Base-by-base conservation (phyloP, 2,329 filamentous ascomycete genomes). In the Paramyrothecium sp. region DNA sequence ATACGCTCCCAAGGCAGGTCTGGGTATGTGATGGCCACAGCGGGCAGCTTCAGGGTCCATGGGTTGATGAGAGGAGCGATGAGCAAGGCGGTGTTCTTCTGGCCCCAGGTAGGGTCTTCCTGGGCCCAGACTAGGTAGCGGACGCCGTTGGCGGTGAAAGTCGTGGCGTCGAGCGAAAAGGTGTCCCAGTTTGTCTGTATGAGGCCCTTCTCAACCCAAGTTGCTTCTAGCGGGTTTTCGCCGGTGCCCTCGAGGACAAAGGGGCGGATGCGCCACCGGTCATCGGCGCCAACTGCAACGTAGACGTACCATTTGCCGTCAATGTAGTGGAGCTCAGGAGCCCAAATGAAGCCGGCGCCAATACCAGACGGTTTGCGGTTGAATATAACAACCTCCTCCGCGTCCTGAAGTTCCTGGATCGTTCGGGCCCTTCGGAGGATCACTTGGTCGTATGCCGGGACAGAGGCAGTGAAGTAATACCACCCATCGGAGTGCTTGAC, bases 261-360 rank as follows among this genome's bases (percentile, higher is more conserved):
- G 11, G 65, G 58, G 11, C 68, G 63, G 54, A 68, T 68, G 41
- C 44, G 22, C 60, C 60, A 61, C 12, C 33, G 23, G 4, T 49
- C 55, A 13, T n/a, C 55, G 3, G 63, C 61, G 12, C 67, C 68
- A 1, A 69, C 3, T 70, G 78, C 65, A 73, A 79, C 60, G 66
- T 84, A 84, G 58, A 83, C 73, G 66, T 82, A 85, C 82, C 82
- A 85, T 21, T 74, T 73, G 1, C 76, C 78, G 41, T 76, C 68
- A 23, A 84, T 71, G 51, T 68, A 68, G 64, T 85, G 82, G 1
- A 85, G 72, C 69, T 85, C 82, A 1, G 82, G 82, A 0, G 82
- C 82, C 82, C 82, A 85, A 33, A 85, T 53, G 26, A 74, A 75
- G 46, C 69, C 75, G 8, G 73, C 44, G 75, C 71, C 76, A 78